Evolutionary conservation across 148 eudicot genomes (phyloP).

Genomic region (Vaccinium darrowii): DNA sequence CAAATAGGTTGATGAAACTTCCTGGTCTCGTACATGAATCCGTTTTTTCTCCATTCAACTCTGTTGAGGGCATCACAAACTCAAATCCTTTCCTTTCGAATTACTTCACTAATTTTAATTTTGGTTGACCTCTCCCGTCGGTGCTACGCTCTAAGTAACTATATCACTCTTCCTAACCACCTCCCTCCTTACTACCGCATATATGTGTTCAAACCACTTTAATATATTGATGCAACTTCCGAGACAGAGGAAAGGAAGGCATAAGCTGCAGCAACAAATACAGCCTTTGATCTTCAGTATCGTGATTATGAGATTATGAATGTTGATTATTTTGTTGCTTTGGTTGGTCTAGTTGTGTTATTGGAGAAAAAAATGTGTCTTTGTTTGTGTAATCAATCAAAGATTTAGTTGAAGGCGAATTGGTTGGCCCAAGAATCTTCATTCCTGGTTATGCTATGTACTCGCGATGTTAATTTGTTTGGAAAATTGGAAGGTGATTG

Average conservation of each 20-base stretch:
- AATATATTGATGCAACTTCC: too few species aligned
- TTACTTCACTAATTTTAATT: not conserved
- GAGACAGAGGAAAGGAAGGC: too few species aligned
- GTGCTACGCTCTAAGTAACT: not conserved
- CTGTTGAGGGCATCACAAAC: not conserved
- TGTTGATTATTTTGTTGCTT: not conserved
- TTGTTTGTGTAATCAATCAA: not conserved
- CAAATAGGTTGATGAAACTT: not conserved
- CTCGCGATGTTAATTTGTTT: not conserved
- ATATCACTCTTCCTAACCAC: too few species aligned
- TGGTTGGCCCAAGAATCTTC: not conserved
- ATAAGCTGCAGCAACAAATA: too few species aligned
- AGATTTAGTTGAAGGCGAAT: not conserved
- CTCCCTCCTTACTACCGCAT: not conserved
- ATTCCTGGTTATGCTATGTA: not conserved
- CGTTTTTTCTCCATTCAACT: not conserved
- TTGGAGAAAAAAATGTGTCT: not conserved
- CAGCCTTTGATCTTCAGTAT: too few species aligned
- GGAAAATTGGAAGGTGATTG: not conserved
- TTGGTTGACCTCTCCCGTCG: not conserved
- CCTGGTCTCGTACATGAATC: not conserved
- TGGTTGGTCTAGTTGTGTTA: not conserved
- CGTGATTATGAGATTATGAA: not conserved
- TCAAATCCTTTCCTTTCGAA: not conserved
- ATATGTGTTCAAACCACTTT: not conserved